Percentiles rank a stretch among this genome's conserved stretches.
Evolutionary conservation across 2,329 filamentous ascomycete genomes (phyloP).

Genomic region (Penicillium sp.): DNA sequence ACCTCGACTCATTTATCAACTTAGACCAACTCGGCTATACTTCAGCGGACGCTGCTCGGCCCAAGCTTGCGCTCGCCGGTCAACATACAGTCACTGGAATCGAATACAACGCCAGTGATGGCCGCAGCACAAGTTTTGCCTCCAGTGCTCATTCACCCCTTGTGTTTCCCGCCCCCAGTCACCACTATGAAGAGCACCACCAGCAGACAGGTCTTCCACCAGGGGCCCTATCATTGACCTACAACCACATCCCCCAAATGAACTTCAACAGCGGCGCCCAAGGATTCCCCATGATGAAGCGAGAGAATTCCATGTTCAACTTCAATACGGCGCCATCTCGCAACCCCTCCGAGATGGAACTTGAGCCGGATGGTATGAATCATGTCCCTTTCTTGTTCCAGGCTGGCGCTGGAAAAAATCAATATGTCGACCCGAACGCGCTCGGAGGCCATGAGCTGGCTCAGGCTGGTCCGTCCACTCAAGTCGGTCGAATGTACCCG

Average conservation of each 20-base stretch:
- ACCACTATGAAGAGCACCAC: conserved; percentile 91
- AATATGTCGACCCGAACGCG: conserved; percentile 67
- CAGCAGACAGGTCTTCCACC: conserved; percentile 91
- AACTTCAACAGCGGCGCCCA: conserved; percentile 32
- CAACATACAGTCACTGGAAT: conserved; percentile 34
- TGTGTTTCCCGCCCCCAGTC: conserved; percentile 71
- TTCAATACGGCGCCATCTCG: conserved; percentile 60
- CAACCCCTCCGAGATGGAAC: conserved; percentile 54
- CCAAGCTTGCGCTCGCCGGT: conserved; percentile 31
- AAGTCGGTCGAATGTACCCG: conserved; percentile 74
- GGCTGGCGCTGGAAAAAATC: conserved; percentile 40
- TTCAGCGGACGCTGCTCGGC: conserved; percentile 29
- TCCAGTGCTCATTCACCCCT: conserved; percentile 44
- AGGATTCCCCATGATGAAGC: conserved; percentile 43
- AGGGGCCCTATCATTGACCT: conserved; percentile 71
- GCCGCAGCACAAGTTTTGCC: conserved; percentile 31
- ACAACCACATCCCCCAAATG: conserved; percentile 56
- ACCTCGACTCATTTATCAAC: conserved; percentile 44
- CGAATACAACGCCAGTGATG: conserved; percentile 28
- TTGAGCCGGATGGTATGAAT: conserved; percentile 63
- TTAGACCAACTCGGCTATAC: conserved; percentile 41
- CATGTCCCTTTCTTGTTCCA: conserved; percentile 62
- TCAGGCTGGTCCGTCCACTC: conserved; percentile 46
- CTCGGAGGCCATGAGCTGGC: conserved; percentile 59
- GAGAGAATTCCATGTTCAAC: conserved; percentile 50